Evolutionary conservation across 768 basidiomycete genomes (phyloP).

Genomic region (Terana coerulea): DNA sequence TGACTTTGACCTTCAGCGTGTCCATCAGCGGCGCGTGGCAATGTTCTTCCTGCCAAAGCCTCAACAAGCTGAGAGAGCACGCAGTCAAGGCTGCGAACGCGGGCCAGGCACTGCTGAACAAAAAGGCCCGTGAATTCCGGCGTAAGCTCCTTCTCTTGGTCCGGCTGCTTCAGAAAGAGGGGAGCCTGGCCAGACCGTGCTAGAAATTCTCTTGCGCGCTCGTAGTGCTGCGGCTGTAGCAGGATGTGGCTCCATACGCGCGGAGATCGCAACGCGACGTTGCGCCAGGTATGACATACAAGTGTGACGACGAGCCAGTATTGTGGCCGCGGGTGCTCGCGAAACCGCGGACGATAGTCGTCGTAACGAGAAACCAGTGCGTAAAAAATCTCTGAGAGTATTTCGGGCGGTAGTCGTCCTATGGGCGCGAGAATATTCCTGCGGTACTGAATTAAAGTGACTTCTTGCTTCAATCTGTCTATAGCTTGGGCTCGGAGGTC

Average conservation of each 20-base stretch:
- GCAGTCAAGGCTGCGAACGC: neutral
- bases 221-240: neutral
- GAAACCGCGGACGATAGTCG: neutral
- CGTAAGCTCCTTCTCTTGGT: neutral
- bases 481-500: too few species aligned
- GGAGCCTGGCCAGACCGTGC: neutral
- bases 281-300: conserved; percentile 2
- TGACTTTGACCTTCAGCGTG: too few species aligned
- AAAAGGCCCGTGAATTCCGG: neutral
- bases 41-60: too few species aligned
- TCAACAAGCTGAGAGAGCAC: too few species aligned
- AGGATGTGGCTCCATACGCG: neutral
- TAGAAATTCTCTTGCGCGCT: neutral
- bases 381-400: neutral
- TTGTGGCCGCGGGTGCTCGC: too few species aligned
- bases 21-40: too few species aligned
- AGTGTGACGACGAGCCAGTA: neutral
- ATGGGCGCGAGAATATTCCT: neutral
- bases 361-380: neutral
- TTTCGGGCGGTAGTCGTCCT: neutral
- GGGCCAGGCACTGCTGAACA: too few species aligned
- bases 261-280: neutral
- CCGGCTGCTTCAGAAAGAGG: neutral
- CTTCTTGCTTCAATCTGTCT: neutral
- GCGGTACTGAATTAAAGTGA: neutral